These are phyloP conservation scores for Penicillium sp. DNA, from an alignment of 2,329 filamentous ascomycete genomes.

Conservation along the genomic window DNA sequence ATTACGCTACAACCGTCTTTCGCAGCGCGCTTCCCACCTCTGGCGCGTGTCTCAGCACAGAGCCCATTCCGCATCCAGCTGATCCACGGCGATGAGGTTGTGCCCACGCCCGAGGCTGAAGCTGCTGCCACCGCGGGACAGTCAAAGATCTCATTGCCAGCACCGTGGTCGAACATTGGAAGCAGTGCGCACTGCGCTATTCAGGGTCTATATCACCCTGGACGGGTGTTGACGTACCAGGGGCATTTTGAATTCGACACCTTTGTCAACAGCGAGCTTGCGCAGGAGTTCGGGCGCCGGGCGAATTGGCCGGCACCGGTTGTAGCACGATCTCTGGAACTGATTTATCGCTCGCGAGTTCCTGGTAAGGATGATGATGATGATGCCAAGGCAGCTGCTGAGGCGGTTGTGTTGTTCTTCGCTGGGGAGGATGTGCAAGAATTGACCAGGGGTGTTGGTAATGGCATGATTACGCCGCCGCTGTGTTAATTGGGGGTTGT, in stretches of 20 bases:
- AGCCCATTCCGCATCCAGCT: conserved; percentile 32
- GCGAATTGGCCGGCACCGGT: conserved; percentile 21
- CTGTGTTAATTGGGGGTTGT: conserved; percentile 1
- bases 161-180: conserved; percentile 33
- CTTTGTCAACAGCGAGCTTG: conserved; percentile 26
- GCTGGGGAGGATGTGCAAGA: conserved; percentile 16
- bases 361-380: conserved; percentile 26
- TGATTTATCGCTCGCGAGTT: conserved; percentile 22
- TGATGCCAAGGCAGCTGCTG: conserved; percentile 35
- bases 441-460: neutral
- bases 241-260: conserved; percentile 37
- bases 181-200: conserved; percentile 27
- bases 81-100: conserved; percentile 36
- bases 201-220: conserved; percentile 32
- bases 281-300: conserved; percentile 24
- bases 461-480: conserved; percentile 28
- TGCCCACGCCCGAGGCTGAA: conserved; percentile 10
- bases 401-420: conserved; percentile 35
- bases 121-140: neutral
- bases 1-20: conserved; percentile 27
- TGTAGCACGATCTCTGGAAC: conserved; percentile 18
- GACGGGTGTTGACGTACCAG: conserved; percentile 33
- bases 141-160: conserved; percentile 15
- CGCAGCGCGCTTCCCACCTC: conserved; percentile 13
- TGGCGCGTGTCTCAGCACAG: neutral